These are phyloP conservation scores for Coffea eugenioides DNA, from an alignment of 257 asterid species.

Conservation along the genomic window DNA sequence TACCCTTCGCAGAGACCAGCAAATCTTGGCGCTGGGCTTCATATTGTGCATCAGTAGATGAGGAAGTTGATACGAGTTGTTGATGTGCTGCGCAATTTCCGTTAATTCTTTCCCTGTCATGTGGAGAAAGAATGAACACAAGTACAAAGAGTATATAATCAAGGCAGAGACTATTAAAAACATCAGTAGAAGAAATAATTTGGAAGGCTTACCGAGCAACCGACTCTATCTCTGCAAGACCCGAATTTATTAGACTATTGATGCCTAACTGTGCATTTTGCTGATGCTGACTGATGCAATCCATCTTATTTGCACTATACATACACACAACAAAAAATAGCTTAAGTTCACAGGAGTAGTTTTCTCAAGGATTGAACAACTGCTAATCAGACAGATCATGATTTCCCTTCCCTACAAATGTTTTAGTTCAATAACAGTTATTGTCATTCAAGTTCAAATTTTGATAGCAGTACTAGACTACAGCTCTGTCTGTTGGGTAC, in stretches of 20 bases:
- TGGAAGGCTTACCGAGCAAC: conserved; percentile 44
- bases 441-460: not conserved
- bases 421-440: not conserved
- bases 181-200: conserved; percentile 9
- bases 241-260: conserved; percentile 29
- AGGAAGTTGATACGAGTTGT: conserved; percentile 46
- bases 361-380: not conserved
- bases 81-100: conserved; percentile 43
- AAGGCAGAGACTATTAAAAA: not conserved
- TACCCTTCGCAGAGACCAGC: conserved; percentile 51
- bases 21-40: conserved; percentile 33
- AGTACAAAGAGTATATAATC: not conserved
- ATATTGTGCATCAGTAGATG: conserved; percentile 38
- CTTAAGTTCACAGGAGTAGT: not conserved
- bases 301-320: conserved; percentile 49
- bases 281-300: conserved; percentile 48
- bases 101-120: conserved; percentile 42
- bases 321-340: conserved; percentile 13
- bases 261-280: conserved; percentile 38
- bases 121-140: not conserved
- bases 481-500: not conserved
- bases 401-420: not conserved
- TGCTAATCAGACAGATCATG: not conserved
- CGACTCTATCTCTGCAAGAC: conserved; percentile 41
- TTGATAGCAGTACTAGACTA: not conserved